These are phyloP conservation scores for Naegleria fowleri DNA, from an alignment of 208 protist genomes.

Conservation along the genomic window DNA sequence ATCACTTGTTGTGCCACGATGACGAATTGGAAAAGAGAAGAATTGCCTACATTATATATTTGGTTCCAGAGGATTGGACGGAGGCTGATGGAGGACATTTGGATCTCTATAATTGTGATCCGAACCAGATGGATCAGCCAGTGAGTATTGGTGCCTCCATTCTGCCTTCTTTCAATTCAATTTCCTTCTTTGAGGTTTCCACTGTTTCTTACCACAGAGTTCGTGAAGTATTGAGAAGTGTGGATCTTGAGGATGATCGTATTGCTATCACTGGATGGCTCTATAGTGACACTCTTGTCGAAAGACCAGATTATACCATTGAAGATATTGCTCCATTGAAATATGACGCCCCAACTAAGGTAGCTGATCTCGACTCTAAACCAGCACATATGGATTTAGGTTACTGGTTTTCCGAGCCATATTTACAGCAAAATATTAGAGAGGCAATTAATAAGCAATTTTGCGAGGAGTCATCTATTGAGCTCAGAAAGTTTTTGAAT, in stretches of 20 bases:
- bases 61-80: constrained; percentile 9
- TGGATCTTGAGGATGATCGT: not conserved
- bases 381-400: not conserved
- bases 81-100: constrained; percentile 27
- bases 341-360: not conserved
- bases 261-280: constrained; percentile 31
- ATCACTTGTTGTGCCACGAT: constrained; percentile 32
- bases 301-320: constrained; percentile 9
- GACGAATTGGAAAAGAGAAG: constrained; percentile 20
- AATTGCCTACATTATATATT: constrained; percentile 31
- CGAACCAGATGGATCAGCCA: not conserved
- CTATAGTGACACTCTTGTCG: not conserved
- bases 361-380: not conserved
- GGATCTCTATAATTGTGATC: constrained; percentile 19
- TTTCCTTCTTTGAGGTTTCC: constrained; percentile 28
- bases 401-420: not conserved
- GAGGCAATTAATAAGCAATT: not conserved
- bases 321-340: not conserved
- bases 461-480: not conserved
- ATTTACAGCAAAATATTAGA: not conserved
- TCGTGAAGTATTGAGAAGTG: constrained; percentile 3
- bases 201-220: constrained; percentile 16
- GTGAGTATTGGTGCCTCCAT: not conserved
- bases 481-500: not conserved
- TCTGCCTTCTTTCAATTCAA: not conserved